These are phyloP conservation scores for Botrytis fabae DNA, from an alignment of 2,329 filamentous ascomycete genomes.

Conservation along the genomic window DNA sequence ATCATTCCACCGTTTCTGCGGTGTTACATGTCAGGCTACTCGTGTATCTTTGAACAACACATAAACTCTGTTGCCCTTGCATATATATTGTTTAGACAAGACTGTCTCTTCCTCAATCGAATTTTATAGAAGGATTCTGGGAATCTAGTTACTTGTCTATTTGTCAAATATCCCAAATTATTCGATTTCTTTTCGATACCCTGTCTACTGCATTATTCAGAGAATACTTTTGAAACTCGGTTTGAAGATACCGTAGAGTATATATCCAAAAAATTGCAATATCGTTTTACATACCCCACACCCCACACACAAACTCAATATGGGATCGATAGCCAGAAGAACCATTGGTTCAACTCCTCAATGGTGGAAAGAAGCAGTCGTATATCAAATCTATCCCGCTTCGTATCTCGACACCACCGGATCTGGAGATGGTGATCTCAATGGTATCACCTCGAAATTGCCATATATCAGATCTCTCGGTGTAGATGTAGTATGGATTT, in stretches of 20 bases:
- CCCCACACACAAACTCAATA: background rate
- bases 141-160: background rate
- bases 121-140: background rate
- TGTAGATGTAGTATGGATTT: constrained; percentile 66
- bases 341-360: constrained; percentile 20
- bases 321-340: constrained; percentile 13
- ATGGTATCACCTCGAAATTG: constrained; percentile 62
- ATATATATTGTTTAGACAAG: background rate
- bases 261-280: background rate
- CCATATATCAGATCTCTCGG: constrained; percentile 62
- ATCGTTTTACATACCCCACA: background rate
- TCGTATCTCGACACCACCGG: constrained; percentile 58
- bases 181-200: background rate
- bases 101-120: background rate
- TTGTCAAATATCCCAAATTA: background rate
- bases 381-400: constrained; percentile 62
- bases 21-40: background rate
- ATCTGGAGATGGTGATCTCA: constrained; percentile 61
- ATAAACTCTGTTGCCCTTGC: background rate
- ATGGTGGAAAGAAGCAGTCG: constrained; percentile 45
- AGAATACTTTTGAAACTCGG: background rate
- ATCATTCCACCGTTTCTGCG: background rate
- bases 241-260: background rate
- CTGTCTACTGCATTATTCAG: background rate
- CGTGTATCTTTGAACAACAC: constrained; percentile 7